These are phyloP conservation scores for Penicillium soppii DNA, from an alignment of 495 filamentous ascomycete genomes.

Conservation along the genomic window DNA sequence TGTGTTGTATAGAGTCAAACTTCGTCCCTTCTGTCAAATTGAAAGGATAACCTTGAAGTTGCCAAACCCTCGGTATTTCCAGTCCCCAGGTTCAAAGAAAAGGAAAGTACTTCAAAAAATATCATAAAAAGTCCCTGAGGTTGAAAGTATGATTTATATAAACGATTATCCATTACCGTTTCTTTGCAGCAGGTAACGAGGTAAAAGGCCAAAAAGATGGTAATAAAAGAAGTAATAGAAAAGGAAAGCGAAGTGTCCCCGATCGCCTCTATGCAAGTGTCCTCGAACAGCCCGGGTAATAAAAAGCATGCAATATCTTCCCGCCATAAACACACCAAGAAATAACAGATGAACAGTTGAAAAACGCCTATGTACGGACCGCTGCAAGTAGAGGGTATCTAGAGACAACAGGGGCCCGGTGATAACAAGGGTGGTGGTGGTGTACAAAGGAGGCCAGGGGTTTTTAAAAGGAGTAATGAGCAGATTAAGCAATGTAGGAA, in stretches of 20 bases:
- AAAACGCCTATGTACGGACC: slow-evolving; percentile 32
- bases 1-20: too few species aligned
- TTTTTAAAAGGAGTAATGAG: slow-evolving; percentile 2
- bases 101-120: too few species aligned
- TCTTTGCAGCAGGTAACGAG: not conserved
- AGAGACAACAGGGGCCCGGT: slow-evolving; percentile 17
- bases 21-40: too few species aligned
- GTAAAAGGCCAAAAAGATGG: not conserved
- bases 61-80: too few species aligned
- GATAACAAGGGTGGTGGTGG: not conserved
- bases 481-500: slow-evolving; percentile 1
- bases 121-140: too few species aligned
- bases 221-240: not conserved
- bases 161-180: not conserved
- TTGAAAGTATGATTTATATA: too few species aligned
- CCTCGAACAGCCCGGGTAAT: not conserved
- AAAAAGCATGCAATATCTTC: slow-evolving; percentile 5
- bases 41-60: too few species aligned
- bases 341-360: slow-evolving; percentile 1
- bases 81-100: too few species aligned
- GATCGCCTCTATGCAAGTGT: slow-evolving; percentile 12
- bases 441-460: slow-evolving; percentile 10
- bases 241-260: slow-evolving; percentile 4
- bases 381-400: slow-evolving; percentile 32
- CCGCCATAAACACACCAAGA: slow-evolving; percentile 4